Evolutionary conservation across 2,329 filamentous ascomycete species (phyloP).

Genomic region (Teratosphaeria gauchensis): DNA sequence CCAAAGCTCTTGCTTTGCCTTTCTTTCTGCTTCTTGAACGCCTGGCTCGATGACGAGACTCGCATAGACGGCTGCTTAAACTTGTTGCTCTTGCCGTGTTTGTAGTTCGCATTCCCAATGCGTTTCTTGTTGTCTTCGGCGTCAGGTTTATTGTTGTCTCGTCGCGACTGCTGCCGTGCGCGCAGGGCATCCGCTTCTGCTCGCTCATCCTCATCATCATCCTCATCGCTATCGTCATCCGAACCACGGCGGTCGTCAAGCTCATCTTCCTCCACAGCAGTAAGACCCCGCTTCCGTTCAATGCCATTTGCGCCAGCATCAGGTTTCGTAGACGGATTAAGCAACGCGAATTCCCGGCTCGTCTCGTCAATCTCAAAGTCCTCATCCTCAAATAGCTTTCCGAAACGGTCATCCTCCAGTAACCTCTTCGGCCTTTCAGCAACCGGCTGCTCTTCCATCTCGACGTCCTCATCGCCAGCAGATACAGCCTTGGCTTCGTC

Average conservation of each 20-base stretch:
- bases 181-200: slow-evolving; percentile 16
- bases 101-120: slow-evolving; percentile 55
- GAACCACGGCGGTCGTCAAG: slow-evolving; percentile 34
- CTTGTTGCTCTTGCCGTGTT: slow-evolving; percentile 23
- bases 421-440: slow-evolving; percentile 35
- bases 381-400: slow-evolving; percentile 79
- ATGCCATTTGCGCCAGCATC: slow-evolving; percentile 18
- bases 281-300: slow-evolving; percentile 40
- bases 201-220: slow-evolving; percentile 34
- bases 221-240: slow-evolving; percentile 26
- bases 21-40: slow-evolving; percentile 28
- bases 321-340: slow-evolving; percentile 73
- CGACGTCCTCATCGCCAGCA: slow-evolving; percentile 31
- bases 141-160: slow-evolving; percentile 28
- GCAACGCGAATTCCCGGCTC: slow-evolving; percentile 72
- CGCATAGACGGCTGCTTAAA: slow-evolving; percentile 42
- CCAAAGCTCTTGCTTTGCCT: slow-evolving; percentile 48
- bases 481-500: slow-evolving; percentile 32
- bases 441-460: slow-evolving; percentile 40
- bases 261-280: slow-evolving; percentile 51
- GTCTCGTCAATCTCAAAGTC: slow-evolving; percentile 88
- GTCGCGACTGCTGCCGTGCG: slow-evolving; percentile 24
- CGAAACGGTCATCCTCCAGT: slow-evolving; percentile 79
- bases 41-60: slow-evolving; percentile 41
- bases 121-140: slow-evolving; percentile 29